Base-by-base conservation (phyloP, 495 filamentous ascomycete species). In the Penicillium argentinense region DNA sequence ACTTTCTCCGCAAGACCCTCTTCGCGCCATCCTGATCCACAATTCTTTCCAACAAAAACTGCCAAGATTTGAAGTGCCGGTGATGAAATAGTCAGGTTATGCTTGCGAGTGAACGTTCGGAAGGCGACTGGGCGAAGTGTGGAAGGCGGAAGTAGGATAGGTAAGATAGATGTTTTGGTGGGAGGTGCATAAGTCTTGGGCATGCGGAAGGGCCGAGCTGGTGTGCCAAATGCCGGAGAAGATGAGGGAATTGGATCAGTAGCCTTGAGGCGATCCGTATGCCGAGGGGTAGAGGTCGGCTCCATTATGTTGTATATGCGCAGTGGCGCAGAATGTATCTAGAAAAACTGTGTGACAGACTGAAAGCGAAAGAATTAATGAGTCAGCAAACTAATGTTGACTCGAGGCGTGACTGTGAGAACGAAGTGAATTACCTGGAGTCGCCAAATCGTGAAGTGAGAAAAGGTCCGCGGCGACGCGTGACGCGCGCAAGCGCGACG, bases 51-150 rank as follows among this genome's bases (percentile, higher is more conserved):
- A 27, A 97, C 86, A 59, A 97, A 97, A 0, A 79, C 77, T 9
- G 95, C 91, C 17, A 98, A 74, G 8, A 84, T 80, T 63, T 90
- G 82, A 1, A 98, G 76, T 0, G 93, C 88, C 7, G 90, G 79
- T 0, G 92, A 92, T 3, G 89, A 96, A 28, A 98, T 84, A 0
- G 91, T 97, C 27, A 98, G 76, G 62, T 91, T 92, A 67, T 98
- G 89, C 58, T 98, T 98, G 69, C 96, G 95, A 5, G 93, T 98
- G 54, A 98, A 95, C 0, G 89, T 92, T 28, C 93, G 86, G 63
- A 98, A 97, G 29, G 93, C 93, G 25, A 97, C 75, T 5, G 93
- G 95, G 53, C 93, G 81, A 25, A 98, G 75, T 0, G 88, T 92
- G 17, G 87, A 81, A 3, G 90, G 86, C 13, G 91, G 91, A 23